These are phyloP conservation scores for Coriolopsis trogii DNA, from an alignment of 1,284 basidiomycete genomes.

Conservation along the genomic window DNA sequence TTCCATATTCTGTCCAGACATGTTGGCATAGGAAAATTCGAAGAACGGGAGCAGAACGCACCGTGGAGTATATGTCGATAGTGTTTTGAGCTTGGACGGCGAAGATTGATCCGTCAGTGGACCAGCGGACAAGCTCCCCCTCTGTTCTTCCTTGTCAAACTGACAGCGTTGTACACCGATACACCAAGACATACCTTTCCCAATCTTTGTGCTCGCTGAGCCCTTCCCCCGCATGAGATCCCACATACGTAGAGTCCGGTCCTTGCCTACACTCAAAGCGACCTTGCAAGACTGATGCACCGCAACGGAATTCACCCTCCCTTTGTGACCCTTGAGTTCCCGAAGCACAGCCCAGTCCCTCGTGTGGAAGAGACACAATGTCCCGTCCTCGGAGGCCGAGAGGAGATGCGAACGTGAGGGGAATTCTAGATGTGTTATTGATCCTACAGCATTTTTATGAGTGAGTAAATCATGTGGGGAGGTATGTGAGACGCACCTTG, in stretches of 20 bases:
- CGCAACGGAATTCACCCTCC: slow-evolving; percentile 86
- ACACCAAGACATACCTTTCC: slow-evolving; percentile 64
- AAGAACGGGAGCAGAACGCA: slow-evolving; percentile 40
- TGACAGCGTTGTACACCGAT: background rate
- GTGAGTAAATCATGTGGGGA: background rate
- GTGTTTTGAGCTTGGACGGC: slow-evolving; percentile 76
- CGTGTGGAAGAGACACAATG: slow-evolving; percentile 87
- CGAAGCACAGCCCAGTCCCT: slow-evolving; percentile 93
- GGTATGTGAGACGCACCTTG: slow-evolving; percentile 57
- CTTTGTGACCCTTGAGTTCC: slow-evolving; percentile 90
- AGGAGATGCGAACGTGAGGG: slow-evolving; percentile 89
- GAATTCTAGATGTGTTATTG: slow-evolving; percentile 89
- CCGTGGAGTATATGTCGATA: slow-evolving; percentile 83
- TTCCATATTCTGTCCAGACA: slow-evolving; percentile 32
- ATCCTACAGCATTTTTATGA: slow-evolving; percentile 53
- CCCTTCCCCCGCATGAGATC: slow-evolving; percentile 95
- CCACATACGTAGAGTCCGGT: slow-evolving; percentile 94
- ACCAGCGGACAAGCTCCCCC: slow-evolving; percentile 88
- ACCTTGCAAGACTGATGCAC: slow-evolving; percentile 93
- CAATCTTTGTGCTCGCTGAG: slow-evolving; percentile 85
- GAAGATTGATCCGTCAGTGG: slow-evolving; percentile 73
- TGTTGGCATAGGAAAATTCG: background rate
- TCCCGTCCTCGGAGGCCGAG: slow-evolving; percentile 89
- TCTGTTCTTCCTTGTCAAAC: slow-evolving; percentile 53
- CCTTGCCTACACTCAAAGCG: slow-evolving; percentile 89